Evolutionary conservation across 2,329 filamentous ascomycete genomes (phyloP).

Genomic region (Ascomycota sp.): DNA sequence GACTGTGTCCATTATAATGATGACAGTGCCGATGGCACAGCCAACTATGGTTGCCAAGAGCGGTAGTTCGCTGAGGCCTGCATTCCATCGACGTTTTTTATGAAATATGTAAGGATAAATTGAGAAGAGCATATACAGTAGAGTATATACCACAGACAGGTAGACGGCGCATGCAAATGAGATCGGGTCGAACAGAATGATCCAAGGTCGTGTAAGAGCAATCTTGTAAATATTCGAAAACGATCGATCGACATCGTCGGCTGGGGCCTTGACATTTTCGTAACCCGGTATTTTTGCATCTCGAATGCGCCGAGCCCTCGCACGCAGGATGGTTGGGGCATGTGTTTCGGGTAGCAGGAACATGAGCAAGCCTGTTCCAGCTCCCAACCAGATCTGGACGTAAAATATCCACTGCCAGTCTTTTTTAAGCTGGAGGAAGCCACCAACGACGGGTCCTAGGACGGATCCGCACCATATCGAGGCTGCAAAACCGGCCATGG

Average conservation of each 20-base stretch:
- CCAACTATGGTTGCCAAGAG: background rate
- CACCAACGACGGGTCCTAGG: conserved; percentile 25
- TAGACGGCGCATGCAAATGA: conserved; percentile 67
- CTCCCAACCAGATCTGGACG: background rate
- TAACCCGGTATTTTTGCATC: conserved; percentile 41
- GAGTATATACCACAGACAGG: conserved; percentile 61
- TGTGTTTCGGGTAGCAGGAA: conserved; percentile 78
- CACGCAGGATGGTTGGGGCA: conserved; percentile 51
- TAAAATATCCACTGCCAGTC: conserved; percentile 27
- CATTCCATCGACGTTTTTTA: conserved; percentile 54
- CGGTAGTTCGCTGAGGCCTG: conserved; percentile 45
- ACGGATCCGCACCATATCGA: conserved; percentile 36
- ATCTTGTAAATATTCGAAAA: conserved; percentile 38
- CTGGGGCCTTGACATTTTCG: conserved; percentile 60
- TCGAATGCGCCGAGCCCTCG: conserved; percentile 48
- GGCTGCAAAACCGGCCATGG: conserved; percentile 41
- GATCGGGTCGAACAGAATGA: conserved; percentile 72
- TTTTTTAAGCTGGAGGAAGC: conserved; percentile 16
- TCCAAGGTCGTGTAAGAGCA: conserved; percentile 50
- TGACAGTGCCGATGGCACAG: conserved; percentile 62
- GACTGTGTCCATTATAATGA: conserved; percentile 51
- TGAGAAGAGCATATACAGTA: conserved; percentile 59
- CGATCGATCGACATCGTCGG: conserved; percentile 45
- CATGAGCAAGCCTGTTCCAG: conserved; percentile 43
- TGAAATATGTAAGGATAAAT: conserved; percentile 52